Percentiles rank a stretch among this genome's conserved stretches.
phyloP scores from a whole-genome alignment of 1,284 basidiomycete species.

The Fomitopsis betulina region DNA sequence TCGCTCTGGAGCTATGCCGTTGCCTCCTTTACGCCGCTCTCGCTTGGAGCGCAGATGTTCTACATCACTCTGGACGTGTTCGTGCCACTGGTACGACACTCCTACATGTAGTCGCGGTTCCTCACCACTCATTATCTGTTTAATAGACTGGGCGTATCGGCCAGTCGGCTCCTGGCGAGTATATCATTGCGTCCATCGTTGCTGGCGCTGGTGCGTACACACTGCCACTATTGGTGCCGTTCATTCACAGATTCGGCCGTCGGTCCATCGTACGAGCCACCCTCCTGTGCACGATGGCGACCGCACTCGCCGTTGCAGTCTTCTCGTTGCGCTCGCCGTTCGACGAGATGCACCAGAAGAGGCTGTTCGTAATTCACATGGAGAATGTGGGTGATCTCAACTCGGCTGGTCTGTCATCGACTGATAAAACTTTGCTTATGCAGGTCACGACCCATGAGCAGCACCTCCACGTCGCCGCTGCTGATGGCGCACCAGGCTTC shows the following conservation, averaged over 20 bases:
- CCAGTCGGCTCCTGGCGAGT: constrained; percentile 77
- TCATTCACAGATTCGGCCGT: constrained; percentile 71
- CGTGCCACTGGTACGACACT: constrained; percentile 74
- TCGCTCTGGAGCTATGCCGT: constrained; percentile 66
- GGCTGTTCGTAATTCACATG: constrained; percentile 81
- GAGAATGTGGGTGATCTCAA: constrained; percentile 67
- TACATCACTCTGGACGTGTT: constrained; percentile 82
- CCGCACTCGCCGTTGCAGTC: constrained; percentile 52
- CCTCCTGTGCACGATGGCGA: constrained; percentile 40
- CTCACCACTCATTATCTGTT: neutral
- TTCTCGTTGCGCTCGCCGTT: constrained; percentile 68
- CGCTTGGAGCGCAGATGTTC: constrained; percentile 68
- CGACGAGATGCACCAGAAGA: constrained; percentile 84
- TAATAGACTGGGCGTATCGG: constrained; percentile 71
- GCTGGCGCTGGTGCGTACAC: constrained; percentile 57
- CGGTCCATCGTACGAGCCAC: constrained; percentile 44
- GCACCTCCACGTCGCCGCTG: constrained; percentile 78
- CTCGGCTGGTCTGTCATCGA: neutral
- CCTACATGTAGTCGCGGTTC: neutral
- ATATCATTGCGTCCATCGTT: constrained; percentile 82
- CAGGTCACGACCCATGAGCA: constrained; percentile 62
- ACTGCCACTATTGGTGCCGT: constrained; percentile 64
- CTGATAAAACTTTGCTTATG: neutral
- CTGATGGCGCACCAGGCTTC: constrained; percentile 83
- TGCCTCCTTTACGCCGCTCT: constrained; percentile 57